Conservation (phyloP, 108 stramenopile species). For the Skeletonema potamos region DNA sequence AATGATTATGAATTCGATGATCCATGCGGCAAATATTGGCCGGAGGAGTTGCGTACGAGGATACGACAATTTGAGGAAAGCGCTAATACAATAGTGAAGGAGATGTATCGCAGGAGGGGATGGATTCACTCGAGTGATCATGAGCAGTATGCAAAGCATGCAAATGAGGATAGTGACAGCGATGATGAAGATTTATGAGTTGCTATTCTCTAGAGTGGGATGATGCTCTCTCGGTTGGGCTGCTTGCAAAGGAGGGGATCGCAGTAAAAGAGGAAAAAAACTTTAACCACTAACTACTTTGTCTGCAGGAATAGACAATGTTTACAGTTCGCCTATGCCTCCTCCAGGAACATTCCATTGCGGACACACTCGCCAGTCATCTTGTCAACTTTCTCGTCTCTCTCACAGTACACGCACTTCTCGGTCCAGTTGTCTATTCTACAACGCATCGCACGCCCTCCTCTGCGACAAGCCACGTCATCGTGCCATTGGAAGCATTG, state of each 20-base stretch:
- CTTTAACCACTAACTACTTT: too few relatives aligned
- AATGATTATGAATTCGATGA: conserved; percentile 83
- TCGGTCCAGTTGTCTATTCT: not conserved
- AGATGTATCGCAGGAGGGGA: conserved; percentile 35
- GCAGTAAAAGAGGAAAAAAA: not conserved
- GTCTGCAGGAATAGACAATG: not conserved
- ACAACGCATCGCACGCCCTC: conserved; percentile 2
- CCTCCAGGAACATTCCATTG: not conserved
- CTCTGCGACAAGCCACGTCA: not conserved
- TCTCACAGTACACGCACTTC: not conserved
- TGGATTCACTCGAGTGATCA: conserved; percentile 42
- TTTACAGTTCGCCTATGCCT: not conserved
- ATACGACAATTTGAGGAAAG: conserved; percentile 42
- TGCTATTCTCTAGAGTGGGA: not conserved
- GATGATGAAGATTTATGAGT: conserved; percentile 39
- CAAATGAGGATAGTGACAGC: conserved; percentile 45
- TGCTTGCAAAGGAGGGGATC: not conserved
- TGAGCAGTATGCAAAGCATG: conserved; percentile 19
- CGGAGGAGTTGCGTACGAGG: conserved; percentile 51
- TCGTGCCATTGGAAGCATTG: not conserved
- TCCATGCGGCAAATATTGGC: conserved; percentile 52
- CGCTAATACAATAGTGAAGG: conserved; percentile 33
- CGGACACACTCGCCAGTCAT: conserved; percentile 6
- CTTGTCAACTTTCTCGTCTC: conserved; percentile 16
- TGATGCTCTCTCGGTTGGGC: not conserved